A percentile compares a stretch with the other conserved stretches of the same genome.
phyloP scores from a whole-genome alignment of 2,329 filamentous ascomycete genomes.

The Penicillium aurantiogriseum region DNA sequence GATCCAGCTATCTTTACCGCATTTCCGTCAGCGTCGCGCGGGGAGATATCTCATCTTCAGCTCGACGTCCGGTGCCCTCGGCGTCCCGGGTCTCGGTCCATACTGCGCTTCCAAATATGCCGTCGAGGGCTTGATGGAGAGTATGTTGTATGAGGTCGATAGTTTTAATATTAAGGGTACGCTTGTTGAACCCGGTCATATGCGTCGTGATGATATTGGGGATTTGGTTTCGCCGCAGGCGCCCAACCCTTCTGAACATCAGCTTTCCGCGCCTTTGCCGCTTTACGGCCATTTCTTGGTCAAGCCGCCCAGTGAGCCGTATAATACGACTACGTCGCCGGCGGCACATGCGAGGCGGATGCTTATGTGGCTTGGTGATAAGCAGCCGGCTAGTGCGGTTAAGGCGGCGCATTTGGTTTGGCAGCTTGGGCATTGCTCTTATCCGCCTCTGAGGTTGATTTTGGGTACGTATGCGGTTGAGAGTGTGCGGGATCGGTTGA shows the following conservation, averaged over 20 bases:
- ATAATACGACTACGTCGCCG: conserved; percentile 73
- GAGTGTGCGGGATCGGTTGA: conserved; percentile 84
- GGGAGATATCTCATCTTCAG: conserved; percentile 95
- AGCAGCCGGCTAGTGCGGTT: conserved; percentile 87
- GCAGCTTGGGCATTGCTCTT: conserved; percentile 93
- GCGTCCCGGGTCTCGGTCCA: conserved; percentile 85
- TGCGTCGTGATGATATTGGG: conserved; percentile 71
- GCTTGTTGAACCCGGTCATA: conserved; percentile 85
- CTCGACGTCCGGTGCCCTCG: conserved; percentile 86
- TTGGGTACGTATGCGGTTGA: conserved; percentile 93
- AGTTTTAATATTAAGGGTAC: conserved; percentile 90
- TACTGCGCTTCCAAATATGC: conserved; percentile 98
- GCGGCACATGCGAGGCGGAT: conserved; percentile 86
- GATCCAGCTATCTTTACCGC: conserved; percentile 80
- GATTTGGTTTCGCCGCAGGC: conserved; percentile 33
- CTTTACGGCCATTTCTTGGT: conserved; percentile 92
- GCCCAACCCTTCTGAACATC: conserved; percentile 25
- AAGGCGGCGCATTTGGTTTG: conserved; percentile 92
- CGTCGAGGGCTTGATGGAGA: conserved; percentile 91
- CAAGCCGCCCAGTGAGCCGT: conserved; percentile 79
- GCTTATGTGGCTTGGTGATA: conserved; percentile 90
- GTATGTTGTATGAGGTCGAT: conserved; percentile 94
- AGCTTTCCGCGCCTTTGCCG: conserved; percentile 57
- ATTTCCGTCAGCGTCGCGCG: conserved; percentile 72
- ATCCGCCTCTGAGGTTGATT: conserved; percentile 81